These are phyloP conservation scores for Pyrenochaeta sp. DNA, from an alignment of 2,329 filamentous ascomycete genomes.

Conservation along the genomic window DNA sequence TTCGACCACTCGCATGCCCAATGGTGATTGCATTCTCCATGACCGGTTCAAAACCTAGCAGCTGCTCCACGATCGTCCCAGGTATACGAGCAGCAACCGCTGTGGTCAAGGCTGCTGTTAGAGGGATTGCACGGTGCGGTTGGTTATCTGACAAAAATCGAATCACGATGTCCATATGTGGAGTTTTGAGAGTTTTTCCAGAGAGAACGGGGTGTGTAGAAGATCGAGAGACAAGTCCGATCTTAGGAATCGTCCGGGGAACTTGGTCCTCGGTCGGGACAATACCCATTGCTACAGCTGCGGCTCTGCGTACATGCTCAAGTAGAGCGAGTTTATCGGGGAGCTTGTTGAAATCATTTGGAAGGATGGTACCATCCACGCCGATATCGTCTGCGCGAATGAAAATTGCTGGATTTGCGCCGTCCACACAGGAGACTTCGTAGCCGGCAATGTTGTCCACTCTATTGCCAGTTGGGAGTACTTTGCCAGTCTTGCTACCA, in stretches of 20 bases:
- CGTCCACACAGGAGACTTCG: slow-evolving; percentile 67
- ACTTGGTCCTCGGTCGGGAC: slow-evolving; percentile 54
- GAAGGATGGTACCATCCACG: slow-evolving; percentile 61
- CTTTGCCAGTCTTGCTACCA: slow-evolving; percentile 69
- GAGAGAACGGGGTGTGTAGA: slow-evolving; percentile 50
- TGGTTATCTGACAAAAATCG: slow-evolving; percentile 56
- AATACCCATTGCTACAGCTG: slow-evolving; percentile 69
- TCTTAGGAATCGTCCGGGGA: slow-evolving; percentile 69
- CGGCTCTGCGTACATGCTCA: slow-evolving; percentile 66
- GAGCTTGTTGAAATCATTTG: slow-evolving; percentile 63
- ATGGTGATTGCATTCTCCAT: slow-evolving; percentile 47
- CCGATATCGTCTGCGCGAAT: slow-evolving; percentile 63
- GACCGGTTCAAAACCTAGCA: slow-evolving; percentile 34
- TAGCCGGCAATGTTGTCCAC: slow-evolving; percentile 62
- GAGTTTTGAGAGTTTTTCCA: slow-evolving; percentile 44
- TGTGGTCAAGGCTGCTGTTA: slow-evolving; percentile 54
- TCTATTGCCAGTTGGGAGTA: slow-evolving; percentile 67
- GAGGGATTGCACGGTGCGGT: slow-evolving; percentile 54
- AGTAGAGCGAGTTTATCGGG: slow-evolving; percentile 60
- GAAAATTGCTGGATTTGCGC: slow-evolving; percentile 71
- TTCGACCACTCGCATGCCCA: slow-evolving; percentile 49
- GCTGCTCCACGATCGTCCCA: slow-evolving; percentile 47
- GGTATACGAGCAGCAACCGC: slow-evolving; percentile 51
- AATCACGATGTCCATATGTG: slow-evolving; percentile 51
- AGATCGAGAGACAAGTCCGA: slow-evolving; percentile 62